Conservation (phyloP, 129 eudicot species). For the Calendula officinalis region DNA sequence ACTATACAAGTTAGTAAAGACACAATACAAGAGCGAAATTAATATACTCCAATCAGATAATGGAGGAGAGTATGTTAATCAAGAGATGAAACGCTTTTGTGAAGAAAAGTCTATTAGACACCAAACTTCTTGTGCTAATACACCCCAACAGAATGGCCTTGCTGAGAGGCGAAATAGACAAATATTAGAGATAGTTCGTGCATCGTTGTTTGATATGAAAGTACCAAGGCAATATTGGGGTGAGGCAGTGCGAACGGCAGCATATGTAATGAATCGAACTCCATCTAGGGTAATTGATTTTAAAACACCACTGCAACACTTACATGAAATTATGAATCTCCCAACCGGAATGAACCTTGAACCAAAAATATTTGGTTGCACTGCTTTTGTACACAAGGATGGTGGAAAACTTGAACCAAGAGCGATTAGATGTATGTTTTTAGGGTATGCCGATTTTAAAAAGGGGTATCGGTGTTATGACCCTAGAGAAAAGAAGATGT, state of each 20-base stretch:
- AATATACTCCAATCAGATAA: conserved; percentile 19
- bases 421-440: conserved; percentile 10
- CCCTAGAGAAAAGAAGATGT: background rate
- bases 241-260: conserved; percentile 1
- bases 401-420: conserved; percentile 10
- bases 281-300: conserved; percentile 14
- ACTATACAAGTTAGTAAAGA: conserved; percentile 3
- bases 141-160: conserved; percentile 1
- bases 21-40: conserved; percentile 7
- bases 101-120: background rate
- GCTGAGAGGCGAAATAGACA: background rate
- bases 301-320: conserved; percentile 21
- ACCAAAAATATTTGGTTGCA: conserved; percentile 7
- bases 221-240: conserved; percentile 13
- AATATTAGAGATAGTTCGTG: conserved; percentile 7
- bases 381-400: background rate
- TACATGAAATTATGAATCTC: conserved; percentile 7
- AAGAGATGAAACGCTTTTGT: background rate
- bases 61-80: conserved; percentile 8
- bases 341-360: conserved; percentile 19
- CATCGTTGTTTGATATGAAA: conserved; percentile 4
- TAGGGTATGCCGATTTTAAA: conserved; percentile 1
- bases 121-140: background rate
- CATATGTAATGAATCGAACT: conserved; percentile 4
- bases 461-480: conserved; percentile 16